A percentile compares a stretch with the other conserved stretches of the same genome.
Evolutionary conservation across 805 yeast species (phyloP).

Genomic region (Ogataea pilisensis): DNA sequence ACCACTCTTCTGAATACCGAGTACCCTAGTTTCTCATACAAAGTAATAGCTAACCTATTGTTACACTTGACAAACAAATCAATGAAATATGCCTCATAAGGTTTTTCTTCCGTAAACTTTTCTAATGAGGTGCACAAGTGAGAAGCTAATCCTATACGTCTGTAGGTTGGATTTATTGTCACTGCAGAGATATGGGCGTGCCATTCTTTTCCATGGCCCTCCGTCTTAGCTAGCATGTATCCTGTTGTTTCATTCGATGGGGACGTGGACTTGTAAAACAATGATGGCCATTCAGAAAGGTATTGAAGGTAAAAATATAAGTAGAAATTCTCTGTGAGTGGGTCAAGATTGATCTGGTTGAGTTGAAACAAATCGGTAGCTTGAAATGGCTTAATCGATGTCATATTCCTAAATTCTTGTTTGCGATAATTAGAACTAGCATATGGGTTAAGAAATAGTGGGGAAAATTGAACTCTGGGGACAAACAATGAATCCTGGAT

Average conservation of each 20-base stretch:
- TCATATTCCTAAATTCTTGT: too few relatives aligned
- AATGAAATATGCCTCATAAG: conserved; percentile 76
- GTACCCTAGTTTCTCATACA: conserved; percentile 87
- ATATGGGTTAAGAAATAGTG: too few relatives aligned
- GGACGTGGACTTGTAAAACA: conserved; percentile 70
- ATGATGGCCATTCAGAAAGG: conserved; percentile 79
- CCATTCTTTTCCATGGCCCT: conserved; percentile 83
- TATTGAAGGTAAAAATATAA: conserved; percentile 81
- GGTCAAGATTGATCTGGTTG: conserved; percentile 78
- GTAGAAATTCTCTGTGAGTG: conserved; percentile 88
- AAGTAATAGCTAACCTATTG: conserved; percentile 69
- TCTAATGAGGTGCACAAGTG: conserved; percentile 71
- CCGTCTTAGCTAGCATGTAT: conserved; percentile 95
- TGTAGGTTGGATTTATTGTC: conserved; percentile 74
- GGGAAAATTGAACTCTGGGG: too few relatives aligned
- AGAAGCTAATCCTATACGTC: conserved; percentile 85
- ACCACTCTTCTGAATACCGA: conserved; percentile 80
- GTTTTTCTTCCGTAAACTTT: conserved; percentile 64
- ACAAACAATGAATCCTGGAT: too few relatives aligned
- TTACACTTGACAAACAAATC: conserved; percentile 91
- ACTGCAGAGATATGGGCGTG: conserved; percentile 97
- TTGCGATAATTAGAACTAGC: too few relatives aligned
- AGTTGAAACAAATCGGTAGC: conserved; percentile 76
- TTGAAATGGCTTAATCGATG: conserved; percentile 82
- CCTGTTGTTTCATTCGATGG: conserved; percentile 44